These are phyloP conservation scores for Penicillium mononematosum DNA, from an alignment of 495 filamentous ascomycete species.

Conservation along the genomic window DNA sequence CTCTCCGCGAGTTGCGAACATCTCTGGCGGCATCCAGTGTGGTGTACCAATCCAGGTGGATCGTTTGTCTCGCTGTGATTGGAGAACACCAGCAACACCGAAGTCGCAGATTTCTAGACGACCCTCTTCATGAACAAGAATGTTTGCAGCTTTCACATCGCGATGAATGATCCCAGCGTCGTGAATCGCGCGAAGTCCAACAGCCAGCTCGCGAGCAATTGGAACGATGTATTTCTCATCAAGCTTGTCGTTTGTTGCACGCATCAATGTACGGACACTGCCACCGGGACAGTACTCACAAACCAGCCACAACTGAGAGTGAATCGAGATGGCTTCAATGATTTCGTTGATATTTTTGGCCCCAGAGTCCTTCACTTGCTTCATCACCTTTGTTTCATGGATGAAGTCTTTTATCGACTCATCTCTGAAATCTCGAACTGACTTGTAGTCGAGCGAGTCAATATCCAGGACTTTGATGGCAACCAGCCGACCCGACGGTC, in stretches of 20 bases:
- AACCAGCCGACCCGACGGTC: slow-evolving; percentile 62
- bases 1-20: slow-evolving; percentile 52
- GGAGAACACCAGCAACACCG: slow-evolving; percentile 85
- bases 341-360: slow-evolving; percentile 90
- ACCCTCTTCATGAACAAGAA: slow-evolving; percentile 85
- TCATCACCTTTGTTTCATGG: slow-evolving; percentile 85
- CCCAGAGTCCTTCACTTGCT: slow-evolving; percentile 75
- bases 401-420: slow-evolving; percentile 82
- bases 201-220: slow-evolving; percentile 82
- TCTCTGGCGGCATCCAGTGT: slow-evolving; percentile 96
- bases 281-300: slow-evolving; percentile 95
- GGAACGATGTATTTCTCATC: slow-evolving; percentile 89
- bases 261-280: slow-evolving; percentile 82
- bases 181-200: slow-evolving; percentile 83
- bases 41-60: slow-evolving; percentile 93
- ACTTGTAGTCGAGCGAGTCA: slow-evolving; percentile 75
- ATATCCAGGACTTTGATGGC: slow-evolving; percentile 96
- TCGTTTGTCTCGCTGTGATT: slow-evolving; percentile 79
- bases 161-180: slow-evolving; percentile 91
- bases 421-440: slow-evolving; percentile 66
- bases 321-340: slow-evolving; percentile 81
- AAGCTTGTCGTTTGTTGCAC: slow-evolving; percentile 63
- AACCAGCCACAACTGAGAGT: slow-evolving; percentile 90
- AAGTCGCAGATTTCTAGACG: slow-evolving; percentile 92
- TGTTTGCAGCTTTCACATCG: slow-evolving; percentile 93